These are phyloP conservation scores for Venturia aucupariae DNA, from an alignment of 2,329 filamentous ascomycete species.

Conservation along the genomic window DNA sequence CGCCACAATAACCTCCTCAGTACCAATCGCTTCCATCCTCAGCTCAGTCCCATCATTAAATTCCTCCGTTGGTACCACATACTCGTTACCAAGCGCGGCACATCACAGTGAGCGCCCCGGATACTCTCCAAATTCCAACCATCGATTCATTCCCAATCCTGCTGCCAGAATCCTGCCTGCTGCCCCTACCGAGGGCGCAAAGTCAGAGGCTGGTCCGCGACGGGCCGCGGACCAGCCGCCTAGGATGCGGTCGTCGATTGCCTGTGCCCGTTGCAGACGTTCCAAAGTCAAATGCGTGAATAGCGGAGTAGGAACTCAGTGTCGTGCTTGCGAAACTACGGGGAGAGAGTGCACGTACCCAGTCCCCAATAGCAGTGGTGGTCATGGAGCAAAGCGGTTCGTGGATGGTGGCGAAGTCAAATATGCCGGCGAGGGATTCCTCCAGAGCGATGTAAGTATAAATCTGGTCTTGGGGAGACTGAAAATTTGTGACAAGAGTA, in stretches of 20 bases:
- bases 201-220: slow-evolving; percentile 14
- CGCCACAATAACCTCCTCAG: slow-evolving; percentile 25
- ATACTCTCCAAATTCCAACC: slow-evolving; percentile 14
- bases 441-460: slow-evolving; percentile 8
- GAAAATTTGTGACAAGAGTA: not conserved
- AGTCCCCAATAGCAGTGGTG: slow-evolving; percentile 34
- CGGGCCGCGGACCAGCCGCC: slow-evolving; percentile 21
- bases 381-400: slow-evolving; percentile 24
- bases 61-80: slow-evolving; percentile 17
- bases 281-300: slow-evolving; percentile 88
- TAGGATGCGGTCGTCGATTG: slow-evolving; percentile 67
- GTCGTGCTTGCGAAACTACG: slow-evolving; percentile 63
- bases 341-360: slow-evolving; percentile 68
- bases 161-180: slow-evolving; percentile 22
- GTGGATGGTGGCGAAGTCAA: not conserved
- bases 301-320: slow-evolving; percentile 59
- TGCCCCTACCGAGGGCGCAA: slow-evolving; percentile 17
- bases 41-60: slow-evolving; percentile 16
- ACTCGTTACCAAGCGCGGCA: slow-evolving; percentile 20
- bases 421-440: not conserved
- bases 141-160: slow-evolving; percentile 9
- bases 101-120: slow-evolving; percentile 17
- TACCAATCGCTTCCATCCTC: slow-evolving; percentile 22
- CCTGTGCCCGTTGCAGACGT: slow-evolving; percentile 64
- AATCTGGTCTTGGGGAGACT: too few species aligned